Evolutionary conservation across 192 early-diverging fungal species (phyloP), one percentile per base, ranked within the genome.

Genomic region (Coemansia sp.): DNA sequence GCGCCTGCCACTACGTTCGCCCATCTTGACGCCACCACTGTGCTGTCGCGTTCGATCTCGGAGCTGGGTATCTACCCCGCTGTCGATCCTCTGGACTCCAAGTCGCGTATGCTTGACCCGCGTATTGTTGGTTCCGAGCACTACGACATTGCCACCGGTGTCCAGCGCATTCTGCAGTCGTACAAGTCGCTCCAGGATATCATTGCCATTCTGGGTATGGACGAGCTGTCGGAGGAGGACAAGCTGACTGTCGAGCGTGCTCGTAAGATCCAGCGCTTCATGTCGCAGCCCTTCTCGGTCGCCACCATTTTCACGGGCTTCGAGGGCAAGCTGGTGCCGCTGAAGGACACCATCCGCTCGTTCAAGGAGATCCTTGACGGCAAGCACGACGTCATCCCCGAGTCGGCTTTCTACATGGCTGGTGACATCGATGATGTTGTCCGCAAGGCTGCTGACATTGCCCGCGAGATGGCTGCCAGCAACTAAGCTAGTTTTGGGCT

Each of bases 41-140:
- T 98, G 71, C 87, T 98, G 87, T 96, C 94, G 66, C 93, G 96
- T 89, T 86, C 87, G 82, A 98, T 98, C 81, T 92, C 96, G 61
- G 96, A 98, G 85, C 87, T 96, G 73, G 96, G 96, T 94, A 97
- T 98, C 83, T 98, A 98, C 90, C 96, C 96, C 61, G 96, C 95
- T 52, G 95, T 97, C 83, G 95, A 97, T 80, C 95, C 95, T 50
- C 88, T 97, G 51, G 95, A 97, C 85, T 96, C 94, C 85, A 93
- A 97, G 89, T 95, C 94, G 66, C 93, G 95, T 86, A 93, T 97
- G 78, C 86, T 97, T 52, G 95, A 97, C 85, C 95, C 95, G 66
- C 92, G 94, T 85, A 90, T 97, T 67, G 93, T 97, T 65, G 95
- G 95, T 72, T 85, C 88, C 57, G 89, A 93, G 83, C 95, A 97